phyloP scores from a whole-genome alignment of 768 basidiomycete genomes.

The Psilocybe tampanensis region DNA sequence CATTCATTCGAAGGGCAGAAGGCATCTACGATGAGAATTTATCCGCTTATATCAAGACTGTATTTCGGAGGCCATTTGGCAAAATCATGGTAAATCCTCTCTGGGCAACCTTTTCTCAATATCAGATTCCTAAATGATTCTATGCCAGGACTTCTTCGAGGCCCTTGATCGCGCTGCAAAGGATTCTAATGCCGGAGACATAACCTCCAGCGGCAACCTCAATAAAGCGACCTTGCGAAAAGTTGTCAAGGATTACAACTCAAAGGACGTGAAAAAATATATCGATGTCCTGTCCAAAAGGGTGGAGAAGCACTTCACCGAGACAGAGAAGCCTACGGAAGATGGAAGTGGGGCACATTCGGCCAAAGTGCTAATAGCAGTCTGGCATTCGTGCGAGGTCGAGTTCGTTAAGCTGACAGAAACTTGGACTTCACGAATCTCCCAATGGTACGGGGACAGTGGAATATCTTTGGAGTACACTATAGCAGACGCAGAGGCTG shows the following conservation, averaged over 20 bases:
- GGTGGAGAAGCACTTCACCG: conserved; percentile 95
- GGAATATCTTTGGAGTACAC: conserved; percentile 78
- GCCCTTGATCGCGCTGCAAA: conserved; percentile 87
- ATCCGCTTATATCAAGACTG: conserved; percentile 80
- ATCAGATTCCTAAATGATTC: not conserved
- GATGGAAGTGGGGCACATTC: conserved; percentile 55
- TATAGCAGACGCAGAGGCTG: conserved; percentile 70
- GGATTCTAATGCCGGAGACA: conserved; percentile 75
- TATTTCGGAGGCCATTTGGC: conserved; percentile 83
- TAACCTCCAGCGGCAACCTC: conserved; percentile 74
- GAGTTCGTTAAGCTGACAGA: conserved; percentile 77
- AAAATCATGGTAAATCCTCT: conserved; percentile 74
- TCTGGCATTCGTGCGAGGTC: conserved; percentile 91
- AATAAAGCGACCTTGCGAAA: conserved; percentile 81
- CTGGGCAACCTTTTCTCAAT: not conserved
- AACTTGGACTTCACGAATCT: conserved; percentile 66
- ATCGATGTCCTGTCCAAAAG: conserved; percentile 86
- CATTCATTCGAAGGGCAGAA: conserved; percentile 75
- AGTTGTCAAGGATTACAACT: conserved; percentile 79
- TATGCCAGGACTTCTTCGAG: conserved; percentile 87
- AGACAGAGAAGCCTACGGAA: conserved; percentile 67
- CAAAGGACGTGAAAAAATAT: conserved; percentile 89
- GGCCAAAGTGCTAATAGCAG: conserved; percentile 73
- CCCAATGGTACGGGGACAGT: conserved; percentile 77
- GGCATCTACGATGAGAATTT: conserved; percentile 90